Evolutionary conservation across 441 rosid species (phyloP), one percentile per base, ranked within the genome.

Genomic region (Syzygium malaccense): DNA sequence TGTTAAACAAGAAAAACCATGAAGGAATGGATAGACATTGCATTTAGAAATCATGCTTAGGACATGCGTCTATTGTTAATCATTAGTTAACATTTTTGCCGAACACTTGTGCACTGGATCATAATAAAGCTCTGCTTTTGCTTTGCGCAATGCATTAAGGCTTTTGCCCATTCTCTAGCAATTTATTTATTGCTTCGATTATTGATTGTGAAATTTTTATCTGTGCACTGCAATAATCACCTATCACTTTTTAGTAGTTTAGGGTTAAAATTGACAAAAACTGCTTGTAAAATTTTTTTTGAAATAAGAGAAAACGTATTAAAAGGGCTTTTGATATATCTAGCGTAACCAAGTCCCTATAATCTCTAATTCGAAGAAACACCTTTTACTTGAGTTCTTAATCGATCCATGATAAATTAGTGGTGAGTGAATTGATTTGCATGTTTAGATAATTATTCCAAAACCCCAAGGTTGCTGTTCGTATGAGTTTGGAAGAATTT

Each of bases 161-260:
- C 17, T 18, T 8, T 14, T 15, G 32, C 6, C 30, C 30, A 8
- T 18, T 32, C 9, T 64, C 17, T 8, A 7, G 20, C 30, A 62
- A 15, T 30, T 7, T 62, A n/a, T 62, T n/a, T 62, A n/a, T 62
- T 14, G 18, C 33, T 62, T 62, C 7, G 15, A 62, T 30, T 14
- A 7, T 62, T 62, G 0, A n/a, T 32, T 15, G 20, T 28, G 14
- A 62, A 62, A n/a, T 62, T 62, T 17, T 62, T 62, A 14, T 62
- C 30, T n/a, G 5, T 0, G 0, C 1, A 62, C 18, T 11, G 2
- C 1, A 37, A 15, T 62, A 8, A 62, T n/a, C 71, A 62, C 33
- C 15, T 8, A 62, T 62, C 37, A n/a, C 32, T n/a, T n/a, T 10
- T n/a, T 62, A 14, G 15, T 28, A 2, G 37, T 17, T 62, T n/a